Evolutionary conservation across 106 monocot genomes (phyloP), one percentile per base, ranked within the genome.

Genomic region (Ottelia alismoides): DNA sequence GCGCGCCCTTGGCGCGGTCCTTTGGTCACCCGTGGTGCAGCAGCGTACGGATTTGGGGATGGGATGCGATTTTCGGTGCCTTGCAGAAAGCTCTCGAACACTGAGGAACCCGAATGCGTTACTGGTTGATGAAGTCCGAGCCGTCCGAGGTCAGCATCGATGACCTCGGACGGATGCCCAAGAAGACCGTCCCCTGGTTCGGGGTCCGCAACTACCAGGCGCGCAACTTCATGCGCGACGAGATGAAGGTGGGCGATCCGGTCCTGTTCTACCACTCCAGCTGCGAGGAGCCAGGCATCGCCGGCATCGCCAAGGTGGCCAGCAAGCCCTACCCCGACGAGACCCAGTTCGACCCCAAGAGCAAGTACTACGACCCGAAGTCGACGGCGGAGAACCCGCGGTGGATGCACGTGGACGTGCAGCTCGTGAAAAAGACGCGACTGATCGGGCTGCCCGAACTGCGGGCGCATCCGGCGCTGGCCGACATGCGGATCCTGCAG

Each of bases 151-250:
- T 40, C 14, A 6, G 9, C 9, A 6, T 40, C 35, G 35, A 40
- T 14, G 35, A 40, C 14, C 35, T 40, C 9, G 14, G 14, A 40
- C 5, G 14, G 35, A 4, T 5, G 5, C 35, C 35, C 9, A 40
- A 40, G 35, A 4, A 40, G 14, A 40, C 35, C 9, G 35, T 6
- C 9, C 35, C 35, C 9, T 40, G 35, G 35, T 6, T 6, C 35
- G 35, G 35, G 9, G 35, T 40, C 9, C 35, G 35, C 9, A 40
- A 40, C 14, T 40, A 40, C 14, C 35, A 40, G 35, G 35, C 35
- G 35, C 35, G 35, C 35, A 40, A 40, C 35, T 40, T 40, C 35
- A 40, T 40, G 35, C 35, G 35, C 35, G 35, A 40, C 35, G 35
- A 40, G 9, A 40, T 40, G 35, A 40, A 40, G 35, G 35, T 40